These are phyloP conservation scores for Botrytis medusae DNA, from an alignment of 2,329 filamentous ascomycete species.

Conservation along the genomic window DNA sequence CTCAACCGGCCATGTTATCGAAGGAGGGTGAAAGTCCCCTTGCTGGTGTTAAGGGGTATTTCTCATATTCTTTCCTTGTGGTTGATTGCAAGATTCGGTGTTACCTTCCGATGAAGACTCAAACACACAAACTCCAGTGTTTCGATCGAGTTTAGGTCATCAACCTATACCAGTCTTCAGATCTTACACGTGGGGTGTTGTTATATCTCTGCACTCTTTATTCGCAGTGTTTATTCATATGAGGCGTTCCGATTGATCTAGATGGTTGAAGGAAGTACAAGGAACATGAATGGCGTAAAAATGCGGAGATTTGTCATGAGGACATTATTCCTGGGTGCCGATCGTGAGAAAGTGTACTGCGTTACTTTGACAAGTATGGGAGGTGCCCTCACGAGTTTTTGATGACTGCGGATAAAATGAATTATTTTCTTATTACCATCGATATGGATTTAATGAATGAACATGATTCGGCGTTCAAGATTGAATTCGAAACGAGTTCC, in stretches of 20 bases:
- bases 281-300: not conserved
- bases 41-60: not conserved
- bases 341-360: not conserved
- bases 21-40: not conserved
- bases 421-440: not conserved
- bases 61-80: not conserved
- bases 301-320: constrained; percentile 4
- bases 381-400: not conserved
- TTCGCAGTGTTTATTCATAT: not conserved
- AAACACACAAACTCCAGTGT: not conserved
- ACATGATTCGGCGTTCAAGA: not conserved
- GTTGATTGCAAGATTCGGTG: not conserved
- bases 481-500: not conserved
- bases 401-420: constrained; percentile 1
- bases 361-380: not conserved
- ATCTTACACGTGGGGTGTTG: not conserved
- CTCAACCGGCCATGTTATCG: not conserved
- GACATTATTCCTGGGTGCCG: not conserved
- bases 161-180: constrained; percentile 5
- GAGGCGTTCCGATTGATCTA: not conserved
- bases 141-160: not conserved
- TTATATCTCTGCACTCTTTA: not conserved
- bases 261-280: not conserved
- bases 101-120: not conserved
- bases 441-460: not conserved